Evolutionary conservation across 1,139 yeast species (phyloP).

Genomic region (Hanseniaspora uvarum): DNA sequence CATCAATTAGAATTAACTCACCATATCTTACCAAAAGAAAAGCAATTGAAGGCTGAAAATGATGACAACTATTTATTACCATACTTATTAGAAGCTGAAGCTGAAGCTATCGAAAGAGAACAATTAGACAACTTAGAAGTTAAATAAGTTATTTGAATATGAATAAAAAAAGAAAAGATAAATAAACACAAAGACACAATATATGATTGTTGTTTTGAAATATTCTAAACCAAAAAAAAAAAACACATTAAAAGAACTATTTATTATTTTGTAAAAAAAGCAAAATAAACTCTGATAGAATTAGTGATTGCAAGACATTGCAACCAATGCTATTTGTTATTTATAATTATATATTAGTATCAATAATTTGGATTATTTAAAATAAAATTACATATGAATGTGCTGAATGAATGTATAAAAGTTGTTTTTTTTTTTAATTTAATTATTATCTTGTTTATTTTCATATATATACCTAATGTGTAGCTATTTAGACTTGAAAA

Average conservation of each 20-base stretch:
- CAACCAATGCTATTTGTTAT: background rate
- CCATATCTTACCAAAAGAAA: conserved; percentile 70
- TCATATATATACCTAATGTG: background rate
- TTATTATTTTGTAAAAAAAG: background rate
- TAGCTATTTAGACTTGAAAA: background rate
- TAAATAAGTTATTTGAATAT: conserved; percentile 1
- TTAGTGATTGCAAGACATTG: background rate
- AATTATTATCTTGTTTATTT: background rate
- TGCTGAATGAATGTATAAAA: no score
- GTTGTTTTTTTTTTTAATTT: background rate
- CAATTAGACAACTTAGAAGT: conserved; percentile 67
- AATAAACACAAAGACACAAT: no score
- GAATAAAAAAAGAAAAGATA: background rate
- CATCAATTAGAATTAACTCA: conserved; percentile 79
- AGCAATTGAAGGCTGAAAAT: conserved; percentile 70
- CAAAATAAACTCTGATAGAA: background rate
- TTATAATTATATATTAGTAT: no score
- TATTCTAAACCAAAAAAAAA: background rate
- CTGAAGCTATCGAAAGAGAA: conserved; percentile 76
- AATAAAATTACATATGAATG: no score
- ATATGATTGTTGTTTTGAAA: no score
- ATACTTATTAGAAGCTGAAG: conserved; percentile 86
- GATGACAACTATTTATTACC: conserved; percentile 82
- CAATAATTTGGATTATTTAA: background rate
- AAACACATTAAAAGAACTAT: background rate